phyloP scores from a whole-genome alignment of 164 flowering plant genomes.

The Vitis cinerea region DNA sequence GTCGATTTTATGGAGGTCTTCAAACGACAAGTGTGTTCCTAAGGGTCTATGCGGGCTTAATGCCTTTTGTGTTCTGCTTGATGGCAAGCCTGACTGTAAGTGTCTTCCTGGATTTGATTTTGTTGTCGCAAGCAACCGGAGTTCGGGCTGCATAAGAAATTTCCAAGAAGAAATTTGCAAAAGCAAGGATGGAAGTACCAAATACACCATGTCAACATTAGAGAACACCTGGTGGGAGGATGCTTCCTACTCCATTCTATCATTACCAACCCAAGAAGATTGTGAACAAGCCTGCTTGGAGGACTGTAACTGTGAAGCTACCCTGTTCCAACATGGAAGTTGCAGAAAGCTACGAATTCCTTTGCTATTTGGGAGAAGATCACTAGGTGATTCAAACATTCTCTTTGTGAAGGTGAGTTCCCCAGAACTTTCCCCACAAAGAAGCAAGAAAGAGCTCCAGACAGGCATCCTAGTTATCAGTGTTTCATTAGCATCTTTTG shows the following conservation, averaged over 20 bases:
- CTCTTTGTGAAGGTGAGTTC: not conserved
- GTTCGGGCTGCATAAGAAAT: no score
- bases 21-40: not conserved
- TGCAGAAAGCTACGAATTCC: not conserved
- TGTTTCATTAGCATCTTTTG: no score
- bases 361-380: not conserved
- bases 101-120: not conserved
- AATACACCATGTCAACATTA: not conserved
- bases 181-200: not conserved
- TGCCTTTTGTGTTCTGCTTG: not conserved
- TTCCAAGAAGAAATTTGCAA: slow-evolving; percentile 1
- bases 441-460: no score
- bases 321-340: not conserved
- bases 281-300: no score
- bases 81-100: not conserved
- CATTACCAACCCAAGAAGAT: not conserved
- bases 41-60: not conserved
- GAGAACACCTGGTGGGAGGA: not conserved
- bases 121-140: no score
- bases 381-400: not conserved
- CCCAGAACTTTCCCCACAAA: no score
- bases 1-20: no score
- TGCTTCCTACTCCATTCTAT: not conserved
- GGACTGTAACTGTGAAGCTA: no score
- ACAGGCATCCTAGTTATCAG: no score